Evolutionary conservation across 768 basidiomycete genomes (phyloP).

Genomic region (Mycena pura): DNA sequence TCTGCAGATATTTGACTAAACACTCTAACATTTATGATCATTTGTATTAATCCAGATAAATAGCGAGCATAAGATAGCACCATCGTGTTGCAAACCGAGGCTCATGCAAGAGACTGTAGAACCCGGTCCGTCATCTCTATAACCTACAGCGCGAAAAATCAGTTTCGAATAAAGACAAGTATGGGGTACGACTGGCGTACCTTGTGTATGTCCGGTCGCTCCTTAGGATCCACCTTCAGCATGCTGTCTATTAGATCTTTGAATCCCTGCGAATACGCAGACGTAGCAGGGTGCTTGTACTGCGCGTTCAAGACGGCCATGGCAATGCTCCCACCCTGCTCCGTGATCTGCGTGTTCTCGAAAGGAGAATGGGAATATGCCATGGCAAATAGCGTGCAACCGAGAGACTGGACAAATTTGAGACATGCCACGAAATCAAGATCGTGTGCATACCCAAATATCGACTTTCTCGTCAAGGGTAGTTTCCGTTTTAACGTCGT

Average conservation of each 20-base stretch:
- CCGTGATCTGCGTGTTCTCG: constrained; percentile 89
- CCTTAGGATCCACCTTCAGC: constrained; percentile 82
- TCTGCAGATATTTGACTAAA: constrained; percentile 25
- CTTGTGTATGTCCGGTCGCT: constrained; percentile 86
- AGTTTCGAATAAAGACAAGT: not conserved
- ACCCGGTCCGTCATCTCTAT: constrained; percentile 69
- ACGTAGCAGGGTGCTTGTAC: constrained; percentile 82
- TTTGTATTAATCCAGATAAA: constrained; percentile 23
- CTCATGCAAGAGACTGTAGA: constrained; percentile 61
- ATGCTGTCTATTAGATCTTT: constrained; percentile 83
- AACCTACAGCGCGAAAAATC: constrained; percentile 52
- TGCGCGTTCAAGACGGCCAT: constrained; percentile 96
- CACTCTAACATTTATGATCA: not conserved
- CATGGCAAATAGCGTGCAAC: constrained; percentile 93
- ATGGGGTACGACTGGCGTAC: constrained; percentile 50
- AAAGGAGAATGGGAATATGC: constrained; percentile 97
- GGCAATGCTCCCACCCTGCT: constrained; percentile 95
- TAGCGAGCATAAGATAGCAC: constrained; percentile 23
- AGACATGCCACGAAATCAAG: not conserved
- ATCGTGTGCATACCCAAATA: constrained; percentile 76
- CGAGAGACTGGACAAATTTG: constrained; percentile 73
- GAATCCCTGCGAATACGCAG: constrained; percentile 86
- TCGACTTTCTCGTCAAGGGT: constrained; percentile 94
- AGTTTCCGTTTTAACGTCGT: constrained; percentile 93
- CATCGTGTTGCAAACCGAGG: not conserved